Base-by-base conservation (phyloP, 164 flowering plant species). In the Nymphaea thermarum region DNA sequence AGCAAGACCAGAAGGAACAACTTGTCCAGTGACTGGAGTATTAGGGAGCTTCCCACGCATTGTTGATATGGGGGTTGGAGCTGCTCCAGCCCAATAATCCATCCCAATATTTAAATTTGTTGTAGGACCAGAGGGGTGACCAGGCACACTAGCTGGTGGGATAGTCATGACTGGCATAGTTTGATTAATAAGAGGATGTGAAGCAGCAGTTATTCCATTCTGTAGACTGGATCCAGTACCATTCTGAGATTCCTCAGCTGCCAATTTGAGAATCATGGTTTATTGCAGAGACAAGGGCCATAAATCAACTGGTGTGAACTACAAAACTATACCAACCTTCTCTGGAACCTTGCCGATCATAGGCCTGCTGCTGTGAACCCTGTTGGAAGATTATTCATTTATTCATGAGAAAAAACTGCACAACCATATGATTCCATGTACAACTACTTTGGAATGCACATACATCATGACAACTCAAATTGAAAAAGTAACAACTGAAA, bases 61-160 rank as follows among this genome's bases (percentile, higher is more conserved):
- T 67, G 85, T 81, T 71, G 96, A 87, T 36, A 82, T 66, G 62
- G 83, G 43, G 5, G 93, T 64, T 68, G 91, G 43, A 69, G 85
- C 63, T 63, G 87, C 82, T 67, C 86, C 75, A 63, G 86, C 88
- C 98, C 97, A 93, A 71, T 93, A 93, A 66, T 93, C 98, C 97
- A 93, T 93, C 70, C 98, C 98, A 68, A 91, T 91, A 71, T 93
- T 89, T 71, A 91, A 84, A 77, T 89, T 93, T 63, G 97, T 93
- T 2, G 97, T 76, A 25, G 97, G 98, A 74, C 97, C 93, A 66
- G 93, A 77, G 68, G 82, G 81, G 72, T 82, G 80, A 59, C 82
- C 86, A 60, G 85, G 81, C 7, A 41, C 64, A 55, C 12, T 16
- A 12, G 42, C 42, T 69, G 81, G 76, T 72, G 87, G 60, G 60